Evolutionary conservation across 768 basidiomycete species (phyloP).

Genomic region (Panaeolus papilionaceus): DNA sequence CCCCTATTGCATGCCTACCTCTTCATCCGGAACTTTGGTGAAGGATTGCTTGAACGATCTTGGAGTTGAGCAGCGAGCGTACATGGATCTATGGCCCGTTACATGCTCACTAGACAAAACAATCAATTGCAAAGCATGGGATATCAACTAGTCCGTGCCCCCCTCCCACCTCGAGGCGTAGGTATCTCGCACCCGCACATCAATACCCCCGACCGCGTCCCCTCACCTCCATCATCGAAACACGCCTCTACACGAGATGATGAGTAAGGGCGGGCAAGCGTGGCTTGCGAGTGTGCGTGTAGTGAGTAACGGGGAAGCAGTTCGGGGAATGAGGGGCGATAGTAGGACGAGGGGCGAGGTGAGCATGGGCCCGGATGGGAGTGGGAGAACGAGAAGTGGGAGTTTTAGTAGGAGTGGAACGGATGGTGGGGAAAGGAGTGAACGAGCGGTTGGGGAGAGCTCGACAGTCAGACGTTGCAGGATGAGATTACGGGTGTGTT

Average conservation of each 20-base stretch:
- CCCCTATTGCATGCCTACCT: slow-evolving; percentile 92
- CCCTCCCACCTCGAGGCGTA: slow-evolving; percentile 35
- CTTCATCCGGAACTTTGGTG: slow-evolving; percentile 61
- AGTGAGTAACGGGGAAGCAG: slow-evolving; percentile 61
- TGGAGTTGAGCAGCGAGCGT: slow-evolving; percentile 65
- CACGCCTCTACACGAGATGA: slow-evolving; percentile 19
- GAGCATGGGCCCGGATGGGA: slow-evolving; percentile 22
- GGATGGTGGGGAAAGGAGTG: slow-evolving; percentile 39
- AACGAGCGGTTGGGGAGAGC: slow-evolving; percentile 38
- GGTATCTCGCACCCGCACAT: slow-evolving; percentile 22
- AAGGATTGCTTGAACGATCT: slow-evolving; percentile 61
- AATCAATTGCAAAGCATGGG: too few species aligned
- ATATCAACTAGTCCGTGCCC: slow-evolving; percentile 71
- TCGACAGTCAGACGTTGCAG: slow-evolving; percentile 58
- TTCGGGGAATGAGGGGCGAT: slow-evolving; percentile 42
- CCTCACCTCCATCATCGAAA: not conserved
- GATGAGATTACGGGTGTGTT: slow-evolving; percentile 83
- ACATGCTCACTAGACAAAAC: too few species aligned
- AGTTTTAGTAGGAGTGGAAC: slow-evolving; percentile 44
- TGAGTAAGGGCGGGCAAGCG: slow-evolving; percentile 54
- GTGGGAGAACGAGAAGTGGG: slow-evolving; percentile 51
- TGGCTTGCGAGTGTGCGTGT: slow-evolving; percentile 82
- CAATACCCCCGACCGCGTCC: slow-evolving; percentile 21
- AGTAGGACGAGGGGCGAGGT: slow-evolving; percentile 32
- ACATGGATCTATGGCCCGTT: slow-evolving; percentile 83